These are phyloP conservation scores for Diaporthe eres DNA, from an alignment of 2,329 filamentous ascomycete genomes.

Conservation along the genomic window DNA sequence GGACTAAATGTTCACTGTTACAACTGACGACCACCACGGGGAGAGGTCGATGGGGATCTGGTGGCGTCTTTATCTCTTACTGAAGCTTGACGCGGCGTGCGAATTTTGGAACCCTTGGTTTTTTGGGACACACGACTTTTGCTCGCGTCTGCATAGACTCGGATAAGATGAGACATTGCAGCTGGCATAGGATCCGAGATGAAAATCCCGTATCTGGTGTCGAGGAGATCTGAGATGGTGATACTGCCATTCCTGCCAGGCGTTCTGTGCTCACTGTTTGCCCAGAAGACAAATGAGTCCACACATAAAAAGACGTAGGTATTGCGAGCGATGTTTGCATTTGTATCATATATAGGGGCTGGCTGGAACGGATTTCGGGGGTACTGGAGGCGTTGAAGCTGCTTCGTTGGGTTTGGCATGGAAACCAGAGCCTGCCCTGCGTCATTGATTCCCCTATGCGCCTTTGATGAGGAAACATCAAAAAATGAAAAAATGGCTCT, in stretches of 20 bases:
- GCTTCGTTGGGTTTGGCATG: slow-evolving; percentile 19
- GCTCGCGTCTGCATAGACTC: slow-evolving; percentile 13
- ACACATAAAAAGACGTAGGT: slow-evolving; percentile 5
- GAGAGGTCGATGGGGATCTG: background rate
- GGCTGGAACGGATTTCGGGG: slow-evolving; percentile 25
- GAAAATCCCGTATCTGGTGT: background rate
- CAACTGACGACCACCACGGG: background rate
- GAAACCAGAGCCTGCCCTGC: slow-evolving; percentile 8
- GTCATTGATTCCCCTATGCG: slow-evolving; percentile 2
- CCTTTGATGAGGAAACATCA: slow-evolving; percentile 7
- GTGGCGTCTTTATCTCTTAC: background rate
- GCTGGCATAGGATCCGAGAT: background rate
- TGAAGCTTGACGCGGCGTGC: background rate
- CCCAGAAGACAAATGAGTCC: background rate
- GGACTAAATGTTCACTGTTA: background rate
- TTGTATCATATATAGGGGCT: slow-evolving; percentile 40
- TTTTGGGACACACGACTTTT: background rate
- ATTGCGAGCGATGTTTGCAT: slow-evolving; percentile 38
- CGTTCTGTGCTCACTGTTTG: slow-evolving; percentile 2
- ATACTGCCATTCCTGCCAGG: slow-evolving; percentile 3
- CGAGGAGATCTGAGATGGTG: background rate
- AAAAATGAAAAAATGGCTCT: slow-evolving; percentile 28
- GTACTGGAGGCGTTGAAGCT: slow-evolving; percentile 33
- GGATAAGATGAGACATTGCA: background rate
- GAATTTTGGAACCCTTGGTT: background rate